Evolutionary conservation across 805 yeast species (phyloP).

Genomic region (Candida lessepsii): DNA sequence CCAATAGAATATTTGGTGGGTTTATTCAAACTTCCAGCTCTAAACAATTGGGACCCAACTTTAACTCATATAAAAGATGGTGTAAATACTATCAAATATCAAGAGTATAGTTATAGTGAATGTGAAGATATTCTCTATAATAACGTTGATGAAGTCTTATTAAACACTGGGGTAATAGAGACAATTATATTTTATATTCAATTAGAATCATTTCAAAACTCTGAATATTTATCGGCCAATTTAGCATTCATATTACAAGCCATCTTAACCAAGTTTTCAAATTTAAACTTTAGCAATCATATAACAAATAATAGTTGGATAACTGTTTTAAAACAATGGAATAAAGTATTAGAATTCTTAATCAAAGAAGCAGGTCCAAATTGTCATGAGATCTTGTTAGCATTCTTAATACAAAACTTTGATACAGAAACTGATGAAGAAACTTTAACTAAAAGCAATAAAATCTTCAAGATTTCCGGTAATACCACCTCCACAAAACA

Average conservation of each 20-base stretch:
- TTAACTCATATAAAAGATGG: slow-evolving; percentile 16
- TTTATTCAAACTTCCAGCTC: slow-evolving; percentile 31
- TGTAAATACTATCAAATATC: slow-evolving; percentile 1
- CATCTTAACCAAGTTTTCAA: slow-evolving; percentile 30
- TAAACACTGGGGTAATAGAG: slow-evolving; percentile 33
- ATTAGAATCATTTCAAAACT: slow-evolving; percentile 39
- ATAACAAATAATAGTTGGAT: slow-evolving; percentile 35
- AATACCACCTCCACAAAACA: neutral
- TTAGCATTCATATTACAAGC: slow-evolving; percentile 27
- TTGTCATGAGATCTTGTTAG: slow-evolving; percentile 36
- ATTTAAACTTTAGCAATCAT: slow-evolving; percentile 20
- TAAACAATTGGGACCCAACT: slow-evolving; percentile 29
- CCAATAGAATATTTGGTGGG: slow-evolving; percentile 34
- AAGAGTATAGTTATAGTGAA: slow-evolving; percentile 19
- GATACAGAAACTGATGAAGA: slow-evolving; percentile 11
- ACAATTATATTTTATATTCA: slow-evolving; percentile 36
- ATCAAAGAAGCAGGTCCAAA: slow-evolving; percentile 37
- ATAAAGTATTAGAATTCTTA: slow-evolving; percentile 26
- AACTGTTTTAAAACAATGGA: slow-evolving; percentile 29
- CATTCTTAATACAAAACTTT: slow-evolving; percentile 30
- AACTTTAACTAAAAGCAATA: neutral
- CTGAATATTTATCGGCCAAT: slow-evolving; percentile 33
- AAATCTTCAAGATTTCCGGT: neutral
- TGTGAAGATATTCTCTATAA: slow-evolving; percentile 24
- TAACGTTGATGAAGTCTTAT: slow-evolving; percentile 20